Evolutionary conservation across 2,329 filamentous ascomycete species (phyloP).

Genomic region (Rhynchosporium graminicola): DNA sequence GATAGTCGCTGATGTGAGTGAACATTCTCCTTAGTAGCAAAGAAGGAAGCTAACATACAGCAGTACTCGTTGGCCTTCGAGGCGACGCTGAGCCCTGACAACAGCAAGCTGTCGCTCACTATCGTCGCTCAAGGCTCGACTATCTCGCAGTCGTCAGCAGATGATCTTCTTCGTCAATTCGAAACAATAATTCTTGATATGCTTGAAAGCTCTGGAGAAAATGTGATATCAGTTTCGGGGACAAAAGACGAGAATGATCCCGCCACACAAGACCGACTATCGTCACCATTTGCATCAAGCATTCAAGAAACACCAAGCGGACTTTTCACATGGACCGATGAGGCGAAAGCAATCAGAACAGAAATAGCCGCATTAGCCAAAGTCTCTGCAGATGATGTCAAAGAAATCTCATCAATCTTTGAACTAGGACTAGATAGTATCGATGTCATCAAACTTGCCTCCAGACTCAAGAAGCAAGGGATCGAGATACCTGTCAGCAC

Average conservation of each 20-base stretch:
- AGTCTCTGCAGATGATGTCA: conserved; percentile 52
- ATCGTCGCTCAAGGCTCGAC: conserved; percentile 58
- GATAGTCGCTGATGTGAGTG: conserved; percentile 44
- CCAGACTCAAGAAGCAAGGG: conserved; percentile 62
- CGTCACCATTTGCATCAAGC: background rate
- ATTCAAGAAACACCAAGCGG: background rate
- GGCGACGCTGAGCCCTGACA: conserved; percentile 54
- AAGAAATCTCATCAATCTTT: conserved; percentile 66
- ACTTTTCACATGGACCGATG: conserved; percentile 53
- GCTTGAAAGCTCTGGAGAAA: conserved; percentile 25
- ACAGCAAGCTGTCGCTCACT: conserved; percentile 53
- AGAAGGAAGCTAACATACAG: conserved; percentile 23
- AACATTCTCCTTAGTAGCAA: conserved; percentile 10
- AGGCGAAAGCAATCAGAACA: conserved; percentile 54
- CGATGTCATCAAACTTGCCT: conserved; percentile 81
- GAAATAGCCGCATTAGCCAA: conserved; percentile 66
- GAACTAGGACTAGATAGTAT: conserved; percentile 90
- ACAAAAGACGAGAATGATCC: background rate
- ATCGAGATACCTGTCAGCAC: conserved; percentile 68
- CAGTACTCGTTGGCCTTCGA: conserved; percentile 71
- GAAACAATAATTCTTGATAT: conserved; percentile 34
- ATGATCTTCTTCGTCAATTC: conserved; percentile 47
- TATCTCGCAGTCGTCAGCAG: conserved; percentile 41
- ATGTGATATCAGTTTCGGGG: conserved; percentile 9
- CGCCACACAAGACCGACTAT: background rate